These are phyloP conservation scores for Meyerozyma guilliermondii DNA, from an alignment of 1,139 yeast species.

Conservation along the genomic window DNA sequence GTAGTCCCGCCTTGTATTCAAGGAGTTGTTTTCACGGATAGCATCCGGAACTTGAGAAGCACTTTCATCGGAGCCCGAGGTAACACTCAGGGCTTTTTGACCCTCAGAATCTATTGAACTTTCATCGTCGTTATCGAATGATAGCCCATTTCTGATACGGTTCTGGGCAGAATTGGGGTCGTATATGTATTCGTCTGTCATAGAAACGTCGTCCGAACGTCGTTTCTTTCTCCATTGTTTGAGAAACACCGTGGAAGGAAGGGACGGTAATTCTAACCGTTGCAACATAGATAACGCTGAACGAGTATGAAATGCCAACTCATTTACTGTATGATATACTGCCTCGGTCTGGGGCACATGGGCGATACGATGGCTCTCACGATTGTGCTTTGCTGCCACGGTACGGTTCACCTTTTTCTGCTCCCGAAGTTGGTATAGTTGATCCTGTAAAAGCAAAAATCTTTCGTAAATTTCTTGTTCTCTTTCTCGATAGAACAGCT, in stretches of 20 bases:
- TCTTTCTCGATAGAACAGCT: slow-evolving; percentile 52
- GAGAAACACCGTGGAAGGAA: slow-evolving; percentile 49
- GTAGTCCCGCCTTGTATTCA: slow-evolving; percentile 25
- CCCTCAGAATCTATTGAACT: slow-evolving; percentile 8
- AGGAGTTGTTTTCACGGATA: slow-evolving; percentile 3
- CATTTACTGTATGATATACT: slow-evolving; percentile 21
- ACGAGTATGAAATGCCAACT: slow-evolving; percentile 29
- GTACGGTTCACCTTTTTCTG: slow-evolving; percentile 31
- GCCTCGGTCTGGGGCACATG: slow-evolving; percentile 6
- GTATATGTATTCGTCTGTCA: slow-evolving; percentile 10
- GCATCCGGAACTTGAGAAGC: neutral
- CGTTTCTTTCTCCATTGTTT: slow-evolving; percentile 15
- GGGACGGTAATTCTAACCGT: slow-evolving; percentile 51
- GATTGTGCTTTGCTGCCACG: slow-evolving; percentile 3
- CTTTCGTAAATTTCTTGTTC: slow-evolving; percentile 61
- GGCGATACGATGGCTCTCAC: slow-evolving; percentile 3
- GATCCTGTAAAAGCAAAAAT: slow-evolving; percentile 61
- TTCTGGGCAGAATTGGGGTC: slow-evolving; percentile 37
- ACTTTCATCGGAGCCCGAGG: neutral
- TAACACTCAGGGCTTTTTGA: slow-evolving; percentile 4
- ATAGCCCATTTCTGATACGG: slow-evolving; percentile 34
- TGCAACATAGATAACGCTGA: slow-evolving; percentile 29
- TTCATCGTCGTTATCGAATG: slow-evolving; percentile 4
- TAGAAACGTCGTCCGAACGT: slow-evolving; percentile 12
- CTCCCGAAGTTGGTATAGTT: slow-evolving; percentile 56